These are phyloP conservation scores for Diutina neorugosa DNA, from an alignment of 1,139 yeast genomes.

Conservation along the genomic window DNA sequence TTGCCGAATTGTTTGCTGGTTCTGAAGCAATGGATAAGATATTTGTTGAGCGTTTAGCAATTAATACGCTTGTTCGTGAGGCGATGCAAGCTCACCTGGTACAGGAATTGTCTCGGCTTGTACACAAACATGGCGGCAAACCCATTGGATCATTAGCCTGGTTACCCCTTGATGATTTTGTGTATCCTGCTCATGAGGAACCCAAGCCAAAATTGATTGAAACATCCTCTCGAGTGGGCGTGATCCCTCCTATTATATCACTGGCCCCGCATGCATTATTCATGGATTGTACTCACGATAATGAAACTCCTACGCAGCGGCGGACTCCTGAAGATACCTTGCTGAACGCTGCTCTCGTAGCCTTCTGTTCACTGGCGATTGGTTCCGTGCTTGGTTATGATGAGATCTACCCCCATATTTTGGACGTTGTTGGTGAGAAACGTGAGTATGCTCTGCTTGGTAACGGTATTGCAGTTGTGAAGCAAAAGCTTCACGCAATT, in stretches of 20 bases:
- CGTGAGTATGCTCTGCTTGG: conserved; percentile 43
- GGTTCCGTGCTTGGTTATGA: conserved; percentile 94
- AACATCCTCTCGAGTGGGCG: conserved; percentile 9
- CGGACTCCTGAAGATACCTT: conserved; percentile 90
- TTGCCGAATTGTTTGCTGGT: conserved; percentile 90
- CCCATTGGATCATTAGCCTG: conserved; percentile 87
- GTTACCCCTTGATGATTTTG: conserved; percentile 59
- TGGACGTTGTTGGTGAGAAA: conserved; percentile 72
- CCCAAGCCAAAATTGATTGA: conserved; percentile 32
- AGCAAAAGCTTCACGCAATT: conserved; percentile 44
- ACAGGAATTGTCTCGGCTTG: conserved; percentile 72
- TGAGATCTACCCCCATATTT: conserved; percentile 72
- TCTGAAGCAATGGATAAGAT: conserved; percentile 83
- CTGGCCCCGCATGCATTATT: conserved; percentile 84
- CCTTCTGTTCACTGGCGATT: conserved; percentile 86
- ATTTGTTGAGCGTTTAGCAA: conserved; percentile 82
- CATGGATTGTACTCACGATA: conserved; percentile 98
- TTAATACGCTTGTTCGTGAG: conserved; percentile 80
- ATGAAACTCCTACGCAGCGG: conserved; percentile 78
- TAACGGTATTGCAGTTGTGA: conserved; percentile 66
- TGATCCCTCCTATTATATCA: conserved; percentile 51
- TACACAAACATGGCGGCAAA: conserved; percentile 88
- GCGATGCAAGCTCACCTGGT: conserved; percentile 96
- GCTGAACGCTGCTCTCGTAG: conserved; percentile 89
- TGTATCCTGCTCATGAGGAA: conserved; percentile 46